Conservation (phyloP, 2,329 filamentous ascomycete genomes). For the Penicillium frequentans region DNA sequence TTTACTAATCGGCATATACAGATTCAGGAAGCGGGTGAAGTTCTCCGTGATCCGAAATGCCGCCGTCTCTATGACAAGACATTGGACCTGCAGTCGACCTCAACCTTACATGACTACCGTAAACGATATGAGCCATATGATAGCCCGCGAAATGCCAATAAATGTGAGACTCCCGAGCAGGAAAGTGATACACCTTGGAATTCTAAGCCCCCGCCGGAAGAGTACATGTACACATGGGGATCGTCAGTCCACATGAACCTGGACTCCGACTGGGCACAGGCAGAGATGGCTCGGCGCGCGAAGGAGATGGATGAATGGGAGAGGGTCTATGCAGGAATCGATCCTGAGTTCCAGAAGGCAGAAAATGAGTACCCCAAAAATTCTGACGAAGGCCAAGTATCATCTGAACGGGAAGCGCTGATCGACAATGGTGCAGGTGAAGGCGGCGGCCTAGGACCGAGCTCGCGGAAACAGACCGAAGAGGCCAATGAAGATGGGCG, state of each 20-base stretch:
- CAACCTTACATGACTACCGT: background rate
- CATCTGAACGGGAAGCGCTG: background rate
- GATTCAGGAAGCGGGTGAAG: slow-evolving; percentile 36
- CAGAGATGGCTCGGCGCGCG: slow-evolving; percentile 13
- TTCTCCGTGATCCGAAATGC: slow-evolving; percentile 30
- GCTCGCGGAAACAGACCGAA: no score
- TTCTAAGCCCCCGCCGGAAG: background rate
- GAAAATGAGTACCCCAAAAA: background rate
- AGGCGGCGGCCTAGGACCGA: no score
- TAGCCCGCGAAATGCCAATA: background rate
- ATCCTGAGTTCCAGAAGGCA: slow-evolving; percentile 1
- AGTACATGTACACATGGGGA: slow-evolving; percentile 31
- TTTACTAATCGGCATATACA: slow-evolving; percentile 5
- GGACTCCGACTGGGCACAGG: slow-evolving; percentile 19
- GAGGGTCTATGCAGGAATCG: slow-evolving; percentile 7
- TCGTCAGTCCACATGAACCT: slow-evolving; percentile 34
- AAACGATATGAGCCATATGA: background rate
- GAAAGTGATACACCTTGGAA: background rate
- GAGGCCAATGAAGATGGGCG: background rate
- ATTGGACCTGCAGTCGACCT: background rate
- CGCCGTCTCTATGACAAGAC: slow-evolving; percentile 24
- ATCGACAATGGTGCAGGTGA: background rate
- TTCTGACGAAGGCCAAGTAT: background rate
- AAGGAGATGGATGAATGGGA: slow-evolving; percentile 8
- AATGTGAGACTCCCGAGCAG: background rate